These are phyloP conservation scores for Pythium dissimile DNA, from an alignment of 352 stramenopile species.

Conservation along the genomic window DNA sequence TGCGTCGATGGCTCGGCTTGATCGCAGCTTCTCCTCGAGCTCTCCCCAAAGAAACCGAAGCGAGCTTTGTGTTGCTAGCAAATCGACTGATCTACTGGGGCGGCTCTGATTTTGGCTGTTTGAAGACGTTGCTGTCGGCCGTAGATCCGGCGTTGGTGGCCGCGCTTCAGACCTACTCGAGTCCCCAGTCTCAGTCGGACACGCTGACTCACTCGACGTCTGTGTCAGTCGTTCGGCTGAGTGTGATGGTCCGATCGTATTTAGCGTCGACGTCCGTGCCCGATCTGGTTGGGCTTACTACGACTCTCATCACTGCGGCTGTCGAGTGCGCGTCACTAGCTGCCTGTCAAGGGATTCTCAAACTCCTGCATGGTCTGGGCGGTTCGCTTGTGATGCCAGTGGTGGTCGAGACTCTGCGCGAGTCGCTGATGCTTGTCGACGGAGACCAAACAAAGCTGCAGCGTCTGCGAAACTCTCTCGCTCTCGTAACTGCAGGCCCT, in stretches of 20 bases:
- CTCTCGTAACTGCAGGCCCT: not conserved
- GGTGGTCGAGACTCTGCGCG: conserved; percentile 2
- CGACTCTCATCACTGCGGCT: not conserved
- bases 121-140: not conserved
- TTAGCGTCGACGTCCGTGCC: conserved; percentile 1
- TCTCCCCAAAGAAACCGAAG: not conserved
- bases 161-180: conserved; percentile 6
- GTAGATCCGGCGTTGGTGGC: conserved; percentile 4
- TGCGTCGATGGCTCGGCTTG: conserved; percentile 18
- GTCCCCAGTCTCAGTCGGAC: not conserved
- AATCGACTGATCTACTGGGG: conserved; percentile 12
- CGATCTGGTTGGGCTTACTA: conserved; percentile 12
- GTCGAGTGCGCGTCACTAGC: not conserved
- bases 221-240: conserved; percentile 22
- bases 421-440: conserved; percentile 7
- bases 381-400: conserved; percentile 12
- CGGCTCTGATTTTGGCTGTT: not conserved
- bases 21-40: not conserved
- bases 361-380: conserved; percentile 9
- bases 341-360: conserved; percentile 9
- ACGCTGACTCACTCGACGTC: not conserved
- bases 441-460: not conserved
- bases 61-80: conserved; percentile 3
- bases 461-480: conserved; percentile 8
- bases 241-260: conserved; percentile 18